phyloP scores from a whole-genome alignment of 2,329 filamentous ascomycete genomes.

The Myriosclerotinia curreyana region DNA sequence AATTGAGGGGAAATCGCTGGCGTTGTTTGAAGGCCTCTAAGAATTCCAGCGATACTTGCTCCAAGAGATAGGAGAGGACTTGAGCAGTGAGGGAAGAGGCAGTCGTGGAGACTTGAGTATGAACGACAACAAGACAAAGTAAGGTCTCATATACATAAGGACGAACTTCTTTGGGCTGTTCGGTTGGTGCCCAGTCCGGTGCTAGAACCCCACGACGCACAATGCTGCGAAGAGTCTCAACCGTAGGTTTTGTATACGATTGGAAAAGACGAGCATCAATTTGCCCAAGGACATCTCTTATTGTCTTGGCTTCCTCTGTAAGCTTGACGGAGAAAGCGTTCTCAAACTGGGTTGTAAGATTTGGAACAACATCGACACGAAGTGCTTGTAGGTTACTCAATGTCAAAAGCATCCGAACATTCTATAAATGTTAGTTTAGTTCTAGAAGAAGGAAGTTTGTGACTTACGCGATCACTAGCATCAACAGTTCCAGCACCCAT shows the following conservation, averaged over 20 bases:
- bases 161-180: slow-evolving; percentile 69
- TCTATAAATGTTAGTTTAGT: slow-evolving; percentile 51
- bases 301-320: slow-evolving; percentile 88
- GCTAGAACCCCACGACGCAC: slow-evolving; percentile 71
- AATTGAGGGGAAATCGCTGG: slow-evolving; percentile 67
- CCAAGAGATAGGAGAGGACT: slow-evolving; percentile 82
- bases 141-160: slow-evolving; percentile 89
- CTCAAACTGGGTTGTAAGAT: slow-evolving; percentile 89
- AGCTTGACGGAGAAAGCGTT: slow-evolving; percentile 91
- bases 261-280: slow-evolving; percentile 91
- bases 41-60: slow-evolving; percentile 76
- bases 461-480: slow-evolving; percentile 50
- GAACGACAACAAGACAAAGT: slow-evolving; percentile 81
- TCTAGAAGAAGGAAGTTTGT: not conserved
- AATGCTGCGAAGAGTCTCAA: slow-evolving; percentile 63
- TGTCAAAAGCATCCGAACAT: slow-evolving; percentile 89
- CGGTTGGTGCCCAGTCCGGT: slow-evolving; percentile 65
- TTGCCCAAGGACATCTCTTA: slow-evolving; percentile 83
- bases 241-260: slow-evolving; percentile 79
- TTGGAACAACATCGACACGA: slow-evolving; percentile 76
- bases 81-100: slow-evolving; percentile 72
- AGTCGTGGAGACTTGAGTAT: slow-evolving; percentile 83
- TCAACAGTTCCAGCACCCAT: slow-evolving; percentile 51
- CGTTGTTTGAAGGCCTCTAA: slow-evolving; percentile 73
- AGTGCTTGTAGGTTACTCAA: slow-evolving; percentile 87